Evolutionary conservation across 1,284 basidiomycete genomes (phyloP).

Genomic region (Moniliella sp.): DNA sequence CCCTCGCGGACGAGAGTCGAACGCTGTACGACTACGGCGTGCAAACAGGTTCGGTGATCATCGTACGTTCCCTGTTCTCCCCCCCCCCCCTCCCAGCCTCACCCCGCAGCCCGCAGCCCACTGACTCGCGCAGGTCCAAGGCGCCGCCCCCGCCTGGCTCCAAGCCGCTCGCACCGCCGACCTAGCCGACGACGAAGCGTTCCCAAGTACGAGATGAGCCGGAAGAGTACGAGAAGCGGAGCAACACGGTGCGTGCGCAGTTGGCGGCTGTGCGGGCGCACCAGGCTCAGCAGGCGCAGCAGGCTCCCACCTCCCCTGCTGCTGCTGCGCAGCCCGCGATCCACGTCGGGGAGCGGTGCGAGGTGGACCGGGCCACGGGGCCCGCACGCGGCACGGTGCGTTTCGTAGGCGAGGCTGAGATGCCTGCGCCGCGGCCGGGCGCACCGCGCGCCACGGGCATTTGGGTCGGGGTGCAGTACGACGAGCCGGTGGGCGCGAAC

Average conservation of each 20-base stretch:
- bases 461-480: slow-evolving; percentile 86
- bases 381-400: slow-evolving; percentile 51
- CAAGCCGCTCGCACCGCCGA: slow-evolving; percentile 52
- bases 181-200: slow-evolving; percentile 55
- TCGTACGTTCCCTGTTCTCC: too few species aligned
- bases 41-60: too few species aligned
- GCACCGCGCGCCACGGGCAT: slow-evolving; percentile 35
- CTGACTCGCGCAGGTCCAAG: slow-evolving; percentile 38
- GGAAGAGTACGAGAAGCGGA: slow-evolving; percentile 61
- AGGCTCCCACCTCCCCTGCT: slow-evolving; percentile 3
- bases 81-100: slow-evolving; percentile 3
- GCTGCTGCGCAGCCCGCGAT: slow-evolving; percentile 51
- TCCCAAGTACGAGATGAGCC: slow-evolving; percentile 81
- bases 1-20: slow-evolving; percentile 6
- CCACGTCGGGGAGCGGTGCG: slow-evolving; percentile 52
- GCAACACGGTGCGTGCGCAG: slow-evolving; percentile 50
- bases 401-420: slow-evolving; percentile 60
- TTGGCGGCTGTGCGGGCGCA: slow-evolving; percentile 3
- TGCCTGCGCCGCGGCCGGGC: slow-evolving; percentile 35
- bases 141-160: slow-evolving; percentile 47
- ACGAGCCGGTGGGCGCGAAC: slow-evolving; percentile 86
- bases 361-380: slow-evolving; percentile 46
- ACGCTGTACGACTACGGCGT: too few species aligned
- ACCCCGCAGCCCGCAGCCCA: slow-evolving; percentile 39
- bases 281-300: slow-evolving; percentile 4